Evolutionary conservation across 148 eudicot species (phyloP), one percentile per base, ranked within the genome.

Genomic region (Vaccinium vitisidaea): DNA sequence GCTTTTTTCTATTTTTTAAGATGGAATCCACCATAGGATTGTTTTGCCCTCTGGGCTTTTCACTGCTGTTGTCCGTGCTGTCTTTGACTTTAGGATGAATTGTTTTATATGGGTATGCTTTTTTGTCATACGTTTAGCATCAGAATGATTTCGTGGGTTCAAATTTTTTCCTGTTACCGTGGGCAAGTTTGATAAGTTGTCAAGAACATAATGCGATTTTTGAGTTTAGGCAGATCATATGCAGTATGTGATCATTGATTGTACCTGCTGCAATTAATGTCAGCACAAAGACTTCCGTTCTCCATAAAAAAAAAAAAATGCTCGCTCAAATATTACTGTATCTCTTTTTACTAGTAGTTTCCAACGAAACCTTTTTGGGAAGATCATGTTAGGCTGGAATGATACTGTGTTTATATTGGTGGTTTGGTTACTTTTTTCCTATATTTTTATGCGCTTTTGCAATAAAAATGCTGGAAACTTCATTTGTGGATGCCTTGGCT

Each of bases 51-150:
- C 59, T 70, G 43, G n/a, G 32, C 69, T 14, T 15, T 79, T 59
- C n/a, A 10, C 78, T 16, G 27, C 21, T 67, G 77, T 76, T 63
- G 81, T 43, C 16, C 49, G 67, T 70, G 49, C 48, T 84, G 80
- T 74, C 10, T 76, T 5, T 25, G 23, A 9, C 48, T 36, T 61
- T 12, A 61, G 54, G 78, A 11, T 23, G 10, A 18, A 55, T 65
- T 43, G 58, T 77, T 76, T 46, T 25, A n/a, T 73, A 32, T 36
- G 5, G 71, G 58, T 52, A 11, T 78, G 43, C 80, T 77, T 76
- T 76, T 15, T 75, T 36, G n/a, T 74, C 25, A 49, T 85, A 49
- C 78, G 8, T 78, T 25, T 36, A 71, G 55, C 30, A n/a, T 76
- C n/a, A 18, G 55, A 19, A 76, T 65, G 36, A 32, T 43, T 55